Evolutionary conservation across 441 rosid species (phyloP).

Genomic region (Kokia cookei): DNA sequence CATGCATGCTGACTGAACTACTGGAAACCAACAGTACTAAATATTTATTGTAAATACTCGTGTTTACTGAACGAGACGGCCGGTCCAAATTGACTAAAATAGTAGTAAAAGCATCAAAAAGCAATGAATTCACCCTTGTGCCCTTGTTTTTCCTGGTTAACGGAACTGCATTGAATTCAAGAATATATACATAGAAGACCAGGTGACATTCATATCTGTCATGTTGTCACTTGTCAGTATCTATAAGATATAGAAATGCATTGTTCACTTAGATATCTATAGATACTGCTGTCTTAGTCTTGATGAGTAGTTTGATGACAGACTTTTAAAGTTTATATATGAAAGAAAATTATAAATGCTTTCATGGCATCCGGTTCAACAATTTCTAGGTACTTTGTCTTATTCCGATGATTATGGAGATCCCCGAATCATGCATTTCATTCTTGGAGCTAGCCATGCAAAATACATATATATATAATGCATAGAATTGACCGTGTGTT

Average conservation of each 20-base stretch:
- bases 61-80: background rate
- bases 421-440: background rate
- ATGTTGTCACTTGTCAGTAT: background rate
- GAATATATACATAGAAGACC: background rate
- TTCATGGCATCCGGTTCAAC: background rate
- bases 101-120: background rate
- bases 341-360: background rate
- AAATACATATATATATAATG: background rate
- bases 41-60: constrained; percentile 1
- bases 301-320: background rate
- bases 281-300: background rate
- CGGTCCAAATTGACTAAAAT: background rate
- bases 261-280: background rate
- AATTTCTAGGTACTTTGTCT: background rate
- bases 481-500: background rate
- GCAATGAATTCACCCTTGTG: background rate
- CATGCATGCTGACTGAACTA: background rate
- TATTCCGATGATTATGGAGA: background rate
- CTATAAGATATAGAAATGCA: background rate
- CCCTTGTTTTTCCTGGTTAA: background rate
- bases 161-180: background rate
- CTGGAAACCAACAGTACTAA: background rate
- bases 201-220: background rate
- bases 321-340: background rate
- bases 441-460: background rate